Base-by-base conservation (phyloP, 1,284 basidiomycete species). In the Ustilago tritici region DNA sequence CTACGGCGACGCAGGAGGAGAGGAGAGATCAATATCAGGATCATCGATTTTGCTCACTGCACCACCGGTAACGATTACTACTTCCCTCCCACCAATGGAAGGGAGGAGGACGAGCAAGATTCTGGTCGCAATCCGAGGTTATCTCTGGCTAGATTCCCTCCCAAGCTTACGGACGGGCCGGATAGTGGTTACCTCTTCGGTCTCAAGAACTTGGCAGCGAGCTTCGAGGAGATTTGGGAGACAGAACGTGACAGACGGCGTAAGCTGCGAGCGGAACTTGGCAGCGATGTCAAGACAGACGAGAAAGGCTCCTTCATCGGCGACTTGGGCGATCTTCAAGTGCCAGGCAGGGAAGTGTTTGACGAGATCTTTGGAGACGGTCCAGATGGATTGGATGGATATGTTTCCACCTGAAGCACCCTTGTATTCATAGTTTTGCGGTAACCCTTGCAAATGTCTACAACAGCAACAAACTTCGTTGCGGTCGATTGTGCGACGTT, bases 11-110 rank as follows among this genome's bases (percentile, higher is more conserved):
- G 70, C 14, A 54, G 75, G n/a, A 53, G 93, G n/a, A 75, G 71
- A 28, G 97, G 97, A 47, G 95, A 97, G 87, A 91, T 99, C 68
- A 95, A 94, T 82, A 93, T 99, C 76, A 93, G 95, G 34, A 92
- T 99, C 65, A 97, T 99, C 69, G 96, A 99, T 87, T 99, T 99
- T 88, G 97, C 96, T 8, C 96, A 98, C 86, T 98, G 96, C 68
- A 98, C 95, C 9, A 98, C 95, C 0, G 96, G 96, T 8, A 89
- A 90, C 53, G 97, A 99, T 87, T 98, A 95, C 90, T 86, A 93
- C 61, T 90, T 92, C 11, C 23, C 41, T 53, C 86, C 87, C 15
- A 3, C 54, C n/a, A 4, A 47, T 23, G 19, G 46, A 10, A 54
- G n/a, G 31, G 34, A 36, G 52, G 49, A 49, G 17, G 19, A 34